These are phyloP conservation scores for Blastomyces silverae DNA, from an alignment of 2,329 filamentous ascomycete genomes.

Conservation along the genomic window DNA sequence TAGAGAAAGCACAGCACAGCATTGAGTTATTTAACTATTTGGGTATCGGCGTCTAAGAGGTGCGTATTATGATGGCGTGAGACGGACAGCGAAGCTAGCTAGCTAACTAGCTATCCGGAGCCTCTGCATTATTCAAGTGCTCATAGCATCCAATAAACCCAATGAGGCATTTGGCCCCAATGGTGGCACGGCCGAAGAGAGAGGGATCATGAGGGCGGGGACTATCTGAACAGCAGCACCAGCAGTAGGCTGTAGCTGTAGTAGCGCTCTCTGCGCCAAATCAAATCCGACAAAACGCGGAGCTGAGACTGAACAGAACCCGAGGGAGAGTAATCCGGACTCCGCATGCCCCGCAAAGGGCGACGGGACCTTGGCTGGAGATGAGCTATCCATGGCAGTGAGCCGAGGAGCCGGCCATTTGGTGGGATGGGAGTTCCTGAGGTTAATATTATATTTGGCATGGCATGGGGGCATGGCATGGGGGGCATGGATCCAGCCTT, in stretches of 20 bases:
- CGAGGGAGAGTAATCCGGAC: not conserved
- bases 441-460: not conserved
- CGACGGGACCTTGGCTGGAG: not conserved
- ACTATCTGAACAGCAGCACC: not conserved
- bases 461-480: not conserved
- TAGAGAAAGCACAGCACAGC: not conserved
- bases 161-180: not conserved
- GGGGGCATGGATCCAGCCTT: too few species aligned
- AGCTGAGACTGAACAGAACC: not conserved
- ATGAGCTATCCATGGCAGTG: not conserved
- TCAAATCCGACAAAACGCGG: not conserved
- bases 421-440: not conserved
- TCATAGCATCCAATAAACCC: too few species aligned
- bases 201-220: not conserved
- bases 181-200: not conserved
- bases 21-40: not conserved
- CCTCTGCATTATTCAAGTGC: too few species aligned
- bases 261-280: too few species aligned
- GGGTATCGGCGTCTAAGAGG: not conserved
- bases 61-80: not conserved
- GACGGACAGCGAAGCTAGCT: not conserved
- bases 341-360: too few species aligned
- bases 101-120: too few species aligned
- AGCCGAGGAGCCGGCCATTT: constrained; percentile 6
- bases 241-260: too few species aligned